Evolutionary conservation across 805 yeast species (phyloP).

Genomic region (Kluyveromyces siamensis): DNA sequence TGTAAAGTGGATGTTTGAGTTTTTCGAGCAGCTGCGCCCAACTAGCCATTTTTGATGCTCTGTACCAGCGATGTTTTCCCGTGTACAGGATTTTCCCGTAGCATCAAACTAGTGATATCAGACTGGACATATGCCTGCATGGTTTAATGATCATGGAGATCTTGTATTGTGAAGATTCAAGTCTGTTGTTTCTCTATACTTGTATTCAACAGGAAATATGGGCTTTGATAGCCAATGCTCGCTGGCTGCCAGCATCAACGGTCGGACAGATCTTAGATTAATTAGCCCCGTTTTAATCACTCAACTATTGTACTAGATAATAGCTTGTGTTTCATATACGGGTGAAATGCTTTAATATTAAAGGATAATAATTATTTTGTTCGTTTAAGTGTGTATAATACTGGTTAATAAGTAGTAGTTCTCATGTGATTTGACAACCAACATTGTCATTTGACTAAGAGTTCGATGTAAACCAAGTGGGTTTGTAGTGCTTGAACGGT

Average conservation of each 20-base stretch:
- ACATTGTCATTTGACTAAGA: no score
- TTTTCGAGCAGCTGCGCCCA: conserved; percentile 3
- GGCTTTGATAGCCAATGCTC: background rate
- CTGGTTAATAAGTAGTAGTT: background rate
- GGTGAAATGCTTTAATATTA: conserved; percentile 21
- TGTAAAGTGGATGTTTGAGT: background rate
- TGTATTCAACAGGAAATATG: background rate
- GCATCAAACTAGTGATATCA: background rate
- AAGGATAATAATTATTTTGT: background rate
- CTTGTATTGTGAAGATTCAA: background rate
- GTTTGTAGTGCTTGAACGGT: background rate
- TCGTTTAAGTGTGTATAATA: background rate
- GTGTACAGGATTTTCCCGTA: background rate
- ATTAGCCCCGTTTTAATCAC: conserved; percentile 32
- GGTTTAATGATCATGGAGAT: background rate
- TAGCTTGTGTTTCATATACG: conserved; percentile 33
- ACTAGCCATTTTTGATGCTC: background rate
- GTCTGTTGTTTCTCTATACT: background rate
- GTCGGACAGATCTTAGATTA: conserved; percentile 21
- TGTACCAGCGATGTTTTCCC: background rate
- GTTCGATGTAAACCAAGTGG: no score
- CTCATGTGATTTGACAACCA: background rate
- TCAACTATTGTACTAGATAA: conserved; percentile 29
- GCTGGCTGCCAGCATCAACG: background rate
- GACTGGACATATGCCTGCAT: background rate